Base-by-base conservation (phyloP, 352 stramenopile genomes). In the Proteromonas lacertae region DNA sequence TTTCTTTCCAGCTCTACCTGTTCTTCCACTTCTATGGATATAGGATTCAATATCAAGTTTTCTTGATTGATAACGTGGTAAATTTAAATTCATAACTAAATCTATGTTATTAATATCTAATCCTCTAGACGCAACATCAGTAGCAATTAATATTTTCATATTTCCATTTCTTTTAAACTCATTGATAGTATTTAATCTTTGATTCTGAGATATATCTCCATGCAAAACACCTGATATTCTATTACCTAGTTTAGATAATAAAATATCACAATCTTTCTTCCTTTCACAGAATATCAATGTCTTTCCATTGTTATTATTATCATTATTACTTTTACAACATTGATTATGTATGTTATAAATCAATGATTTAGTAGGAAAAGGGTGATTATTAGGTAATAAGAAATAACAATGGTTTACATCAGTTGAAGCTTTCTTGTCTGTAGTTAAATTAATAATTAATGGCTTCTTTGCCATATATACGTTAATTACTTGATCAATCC, bases 11-110 rank as follows among this genome's bases (percentile, higher is more conserved):
- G 89, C 72, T 43, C 86, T 67, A 29, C 83, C 86, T 1, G 86
- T 91, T 40, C 86, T 68, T 23, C 86, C 86, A 12, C 71, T 87
- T 31, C 86, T 65, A 51, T 98, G 86, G 25, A 96, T 75, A 56
- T 96, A 98, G 2, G 80, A 90, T 48, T 96, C 83, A 1, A 79
- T 66, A 47, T 93, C 78, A 0, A 66, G 64, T n/a, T 46, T 41
- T 93, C 79, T 41, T 90, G 87, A 65, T 88, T 92, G n/a, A n/a
- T n/a, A n/a, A 16, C 34, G 3, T 21, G 40, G 28, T 12, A 45
- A 14, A 28, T 45, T 32, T 22, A 41, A 45, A 28, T 45, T 33
- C 7, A 45, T 35, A 16, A 59, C 42, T 23, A 38, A 35, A 29
- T 42, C 22, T 8, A 62, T 50, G 1, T 42, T 48, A 25, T 79